Percentiles rank a stretch among this genome's conserved stretches.
phyloP scores from a whole-genome alignment of 768 basidiomycete species.

The Lepiota venenata region DNA sequence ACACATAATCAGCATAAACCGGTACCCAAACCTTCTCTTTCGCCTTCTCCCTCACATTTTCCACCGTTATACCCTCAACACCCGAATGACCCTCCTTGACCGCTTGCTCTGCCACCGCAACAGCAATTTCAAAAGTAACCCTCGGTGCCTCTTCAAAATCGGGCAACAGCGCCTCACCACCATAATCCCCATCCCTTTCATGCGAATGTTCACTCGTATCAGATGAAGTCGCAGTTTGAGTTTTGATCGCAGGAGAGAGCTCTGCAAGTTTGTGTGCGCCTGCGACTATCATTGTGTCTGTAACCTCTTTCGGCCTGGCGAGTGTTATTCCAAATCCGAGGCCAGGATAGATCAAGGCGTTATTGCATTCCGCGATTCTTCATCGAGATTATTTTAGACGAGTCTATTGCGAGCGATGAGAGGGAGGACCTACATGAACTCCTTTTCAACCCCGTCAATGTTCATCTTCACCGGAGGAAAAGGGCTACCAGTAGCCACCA shows the following conservation, averaged over 20 bases:
- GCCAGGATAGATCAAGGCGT: slow-evolving; percentile 83
- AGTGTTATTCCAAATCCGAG: slow-evolving; percentile 81
- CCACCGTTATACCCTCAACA: slow-evolving; percentile 35
- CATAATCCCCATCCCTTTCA: slow-evolving; percentile 42
- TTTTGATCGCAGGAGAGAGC: slow-evolving; percentile 59
- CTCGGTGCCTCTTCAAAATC: slow-evolving; percentile 70
- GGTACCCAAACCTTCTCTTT: slow-evolving; percentile 59
- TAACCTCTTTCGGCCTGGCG: slow-evolving; percentile 56
- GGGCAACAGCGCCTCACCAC: slow-evolving; percentile 69
- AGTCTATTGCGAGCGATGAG: background rate
- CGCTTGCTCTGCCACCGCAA: slow-evolving; percentile 78
- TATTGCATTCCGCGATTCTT: slow-evolving; percentile 76
- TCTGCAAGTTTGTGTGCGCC: slow-evolving; percentile 72
- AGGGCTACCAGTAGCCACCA: slow-evolving; percentile 83
- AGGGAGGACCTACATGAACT: slow-evolving; percentile 35
- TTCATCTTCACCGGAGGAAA: slow-evolving; percentile 72
- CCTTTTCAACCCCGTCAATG: slow-evolving; percentile 55
- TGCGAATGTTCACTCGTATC: slow-evolving; percentile 14
- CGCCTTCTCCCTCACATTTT: slow-evolving; percentile 51
- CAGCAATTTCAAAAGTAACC: slow-evolving; percentile 78
- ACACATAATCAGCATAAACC: slow-evolving; percentile 60
- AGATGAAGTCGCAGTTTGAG: slow-evolving; percentile 29
- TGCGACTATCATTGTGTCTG: slow-evolving; percentile 87
- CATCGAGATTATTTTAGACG: background rate
- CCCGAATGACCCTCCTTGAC: slow-evolving; percentile 66